A percentile compares a stretch with the other conserved stretches of the same genome.
These are phyloP conservation scores for Conticribra weissflogii DNA, from an alignment of 108 stramenopile genomes.

Conservation along the genomic window DNA sequence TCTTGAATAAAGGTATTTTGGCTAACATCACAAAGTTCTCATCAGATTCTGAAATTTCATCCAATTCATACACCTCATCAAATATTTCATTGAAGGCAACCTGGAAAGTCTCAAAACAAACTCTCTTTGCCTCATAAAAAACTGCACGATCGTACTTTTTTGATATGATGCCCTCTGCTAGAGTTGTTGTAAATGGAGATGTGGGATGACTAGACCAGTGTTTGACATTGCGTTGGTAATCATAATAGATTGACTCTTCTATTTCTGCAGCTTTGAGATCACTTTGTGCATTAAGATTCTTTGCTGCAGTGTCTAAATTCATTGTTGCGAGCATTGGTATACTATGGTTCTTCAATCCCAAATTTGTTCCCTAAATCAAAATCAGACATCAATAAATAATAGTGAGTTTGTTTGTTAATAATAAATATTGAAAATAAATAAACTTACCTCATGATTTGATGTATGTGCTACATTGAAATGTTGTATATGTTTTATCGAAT, in stretches of 20 bases:
- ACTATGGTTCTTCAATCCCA: neutral
- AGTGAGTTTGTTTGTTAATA: no score
- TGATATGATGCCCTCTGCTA: neutral
- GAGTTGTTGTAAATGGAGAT: neutral
- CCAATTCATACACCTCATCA: neutral
- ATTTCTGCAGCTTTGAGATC: neutral
- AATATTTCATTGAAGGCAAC: neutral
- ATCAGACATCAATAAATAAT: neutral
- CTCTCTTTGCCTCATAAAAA: neutral
- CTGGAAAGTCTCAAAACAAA: neutral
- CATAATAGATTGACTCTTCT: neutral
- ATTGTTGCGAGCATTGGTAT: neutral
- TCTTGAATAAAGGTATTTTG: neutral
- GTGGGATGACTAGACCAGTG: neutral
- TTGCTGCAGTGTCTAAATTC: slow-evolving; percentile 1
- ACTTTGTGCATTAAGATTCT: neutral
- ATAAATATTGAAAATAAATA: no score
- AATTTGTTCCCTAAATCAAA: neutral
- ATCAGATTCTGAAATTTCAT: no score
- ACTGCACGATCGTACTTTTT: neutral
- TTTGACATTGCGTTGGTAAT: neutral
- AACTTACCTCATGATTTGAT: no score
- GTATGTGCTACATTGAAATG: no score
- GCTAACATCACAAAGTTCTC: no score
- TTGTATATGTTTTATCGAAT: no score